phyloP scores from a whole-genome alignment of 352 stramenopile species.

The Globisporangium polare region DNA sequence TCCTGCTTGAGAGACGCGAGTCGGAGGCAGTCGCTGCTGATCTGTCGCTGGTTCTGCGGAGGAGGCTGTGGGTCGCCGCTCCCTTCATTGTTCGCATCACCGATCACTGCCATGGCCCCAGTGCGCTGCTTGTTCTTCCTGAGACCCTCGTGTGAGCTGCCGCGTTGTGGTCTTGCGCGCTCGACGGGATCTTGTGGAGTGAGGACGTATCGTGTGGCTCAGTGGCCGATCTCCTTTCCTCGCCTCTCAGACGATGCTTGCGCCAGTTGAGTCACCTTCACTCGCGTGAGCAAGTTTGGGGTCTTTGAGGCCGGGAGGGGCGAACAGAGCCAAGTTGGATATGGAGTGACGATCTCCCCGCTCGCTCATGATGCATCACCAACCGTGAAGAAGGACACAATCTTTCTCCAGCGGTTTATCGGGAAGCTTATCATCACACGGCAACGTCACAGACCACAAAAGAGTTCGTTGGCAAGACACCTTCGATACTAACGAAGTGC shows the following conservation, averaged over 20 bases:
- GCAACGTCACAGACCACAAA: too few species aligned
- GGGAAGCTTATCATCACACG: too few species aligned
- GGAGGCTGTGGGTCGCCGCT: background rate
- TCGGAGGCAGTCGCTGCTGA: conserved; percentile 35
- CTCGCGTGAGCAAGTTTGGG: background rate
- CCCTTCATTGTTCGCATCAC: background rate
- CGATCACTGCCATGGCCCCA: background rate
- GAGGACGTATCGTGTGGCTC: background rate
- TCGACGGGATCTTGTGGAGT: background rate
- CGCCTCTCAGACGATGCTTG: too few species aligned
- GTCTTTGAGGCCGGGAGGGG: background rate
- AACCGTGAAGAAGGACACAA: too few species aligned
- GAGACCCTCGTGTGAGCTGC: background rate
- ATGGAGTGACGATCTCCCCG: too few species aligned
- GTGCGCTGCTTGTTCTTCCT: background rate
- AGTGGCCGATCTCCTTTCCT: background rate
- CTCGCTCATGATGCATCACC: too few species aligned
- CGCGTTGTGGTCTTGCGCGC: background rate
- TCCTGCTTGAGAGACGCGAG: conserved; percentile 42
- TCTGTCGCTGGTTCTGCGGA: background rate
- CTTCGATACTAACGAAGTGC: too few species aligned
- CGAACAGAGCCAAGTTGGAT: background rate
- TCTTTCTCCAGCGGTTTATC: too few species aligned
- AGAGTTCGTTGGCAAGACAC: too few species aligned
- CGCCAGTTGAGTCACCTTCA: background rate